Evolutionary conservation across 257 asterid genomes (phyloP).

Genomic region (Phtheirospermum japonicum): DNA sequence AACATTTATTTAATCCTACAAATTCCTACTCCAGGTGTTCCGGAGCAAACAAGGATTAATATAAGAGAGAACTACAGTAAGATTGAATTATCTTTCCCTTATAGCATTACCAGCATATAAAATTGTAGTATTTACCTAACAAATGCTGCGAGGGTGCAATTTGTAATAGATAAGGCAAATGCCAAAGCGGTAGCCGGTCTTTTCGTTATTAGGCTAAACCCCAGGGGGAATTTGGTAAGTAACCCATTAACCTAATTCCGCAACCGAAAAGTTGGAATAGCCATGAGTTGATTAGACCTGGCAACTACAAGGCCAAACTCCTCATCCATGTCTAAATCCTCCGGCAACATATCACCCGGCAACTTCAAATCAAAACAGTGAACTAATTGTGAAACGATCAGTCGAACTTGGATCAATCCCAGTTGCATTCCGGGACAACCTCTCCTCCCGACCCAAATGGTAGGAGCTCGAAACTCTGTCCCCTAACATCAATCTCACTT

Average conservation of each 20-base stretch:
- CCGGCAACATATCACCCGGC: constrained; percentile 13
- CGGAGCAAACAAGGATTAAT: too few relatives aligned
- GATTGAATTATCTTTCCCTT: too few relatives aligned
- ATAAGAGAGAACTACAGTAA: too few relatives aligned
- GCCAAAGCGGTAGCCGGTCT: too few relatives aligned
- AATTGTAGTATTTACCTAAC: too few relatives aligned
- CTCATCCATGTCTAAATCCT: constrained; percentile 33
- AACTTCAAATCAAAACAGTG: constrained; percentile 43
- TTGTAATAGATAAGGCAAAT: too few relatives aligned
- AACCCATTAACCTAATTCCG: background rate
- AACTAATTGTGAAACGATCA: constrained; percentile 34
- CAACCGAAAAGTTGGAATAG: constrained; percentile 17
- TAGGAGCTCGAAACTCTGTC: constrained; percentile 34
- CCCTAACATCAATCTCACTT: constrained; percentile 38
- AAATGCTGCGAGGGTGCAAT: too few relatives aligned
- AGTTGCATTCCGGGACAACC: constrained; percentile 37
- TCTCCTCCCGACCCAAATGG: constrained; percentile 39
- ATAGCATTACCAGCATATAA: too few relatives aligned
- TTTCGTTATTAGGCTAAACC: too few relatives aligned
- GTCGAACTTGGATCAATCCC: constrained; percentile 26
- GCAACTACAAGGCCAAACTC: constrained; percentile 28
- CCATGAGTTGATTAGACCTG: constrained; percentile 20
- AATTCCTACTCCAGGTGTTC: too few relatives aligned
- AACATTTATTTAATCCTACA: too few relatives aligned
- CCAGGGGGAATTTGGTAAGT: too few relatives aligned